Evolutionary conservation across 2,329 filamentous ascomycete genomes (phyloP).

Genomic region (Fusarium drepaniforme): DNA sequence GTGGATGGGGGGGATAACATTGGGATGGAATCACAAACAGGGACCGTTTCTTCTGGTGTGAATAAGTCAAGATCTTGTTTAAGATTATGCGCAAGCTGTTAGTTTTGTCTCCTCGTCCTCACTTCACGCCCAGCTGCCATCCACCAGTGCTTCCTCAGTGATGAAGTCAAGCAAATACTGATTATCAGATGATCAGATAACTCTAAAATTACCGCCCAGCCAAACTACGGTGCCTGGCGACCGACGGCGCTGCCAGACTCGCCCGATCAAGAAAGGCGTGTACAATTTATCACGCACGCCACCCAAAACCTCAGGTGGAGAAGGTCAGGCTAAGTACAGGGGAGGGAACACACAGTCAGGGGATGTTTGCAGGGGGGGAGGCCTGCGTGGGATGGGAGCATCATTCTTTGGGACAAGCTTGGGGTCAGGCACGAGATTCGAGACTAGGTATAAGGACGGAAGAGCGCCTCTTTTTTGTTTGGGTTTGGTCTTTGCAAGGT

Average conservation of each 20-base stretch:
- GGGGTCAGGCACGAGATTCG: conserved; percentile 2
- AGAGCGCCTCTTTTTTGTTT: not conserved
- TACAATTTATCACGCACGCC: not conserved
- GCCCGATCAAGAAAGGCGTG: not conserved
- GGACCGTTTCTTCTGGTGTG: not conserved
- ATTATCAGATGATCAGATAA: conserved; percentile 34
- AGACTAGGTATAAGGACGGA: conserved; percentile 4
- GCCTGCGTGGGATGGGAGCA: conserved; percentile 27
- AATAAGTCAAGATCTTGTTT: not conserved
- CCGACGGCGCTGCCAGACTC: not conserved
- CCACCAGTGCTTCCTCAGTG: not conserved
- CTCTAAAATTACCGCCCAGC: conserved; percentile 12
- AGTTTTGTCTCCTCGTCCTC: no score
- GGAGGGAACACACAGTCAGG: not conserved
- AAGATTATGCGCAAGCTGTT: not conserved
- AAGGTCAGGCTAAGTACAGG: conserved; percentile 13
- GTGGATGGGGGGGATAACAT: not conserved
- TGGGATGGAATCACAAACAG: not conserved
- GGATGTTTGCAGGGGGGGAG: conserved; percentile 3
- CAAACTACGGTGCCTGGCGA: not conserved
- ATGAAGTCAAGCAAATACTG: not conserved
- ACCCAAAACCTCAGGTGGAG: not conserved
- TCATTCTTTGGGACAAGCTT: conserved; percentile 26
- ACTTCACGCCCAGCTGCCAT: not conserved
- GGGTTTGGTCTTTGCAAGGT: not conserved